Evolutionary conservation across 2,329 filamentous ascomycete genomes (phyloP).

Genomic region (Verticillium albo-atrum): DNA sequence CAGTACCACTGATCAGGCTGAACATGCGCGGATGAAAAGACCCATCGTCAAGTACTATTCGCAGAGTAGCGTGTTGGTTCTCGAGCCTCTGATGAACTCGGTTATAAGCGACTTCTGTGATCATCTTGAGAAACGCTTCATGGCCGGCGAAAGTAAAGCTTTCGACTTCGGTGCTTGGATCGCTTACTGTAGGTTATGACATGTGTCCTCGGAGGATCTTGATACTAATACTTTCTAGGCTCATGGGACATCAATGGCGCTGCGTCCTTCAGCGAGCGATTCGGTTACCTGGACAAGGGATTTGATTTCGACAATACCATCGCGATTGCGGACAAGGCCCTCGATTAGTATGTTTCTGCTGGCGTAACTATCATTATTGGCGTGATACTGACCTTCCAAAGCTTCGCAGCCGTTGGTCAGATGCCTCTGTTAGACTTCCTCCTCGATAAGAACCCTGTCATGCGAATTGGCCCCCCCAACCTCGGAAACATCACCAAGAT

Average conservation of each 20-base stretch:
- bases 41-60: constrained; percentile 31
- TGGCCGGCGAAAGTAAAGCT: neutral
- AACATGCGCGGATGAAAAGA: constrained; percentile 28
- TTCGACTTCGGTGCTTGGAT: constrained; percentile 17
- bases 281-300: constrained; percentile 35
- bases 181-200: constrained; percentile 14
- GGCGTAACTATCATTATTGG: too few relatives aligned
- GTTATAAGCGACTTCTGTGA: constrained; percentile 21
- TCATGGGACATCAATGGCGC: constrained; percentile 37
- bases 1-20: constrained; percentile 21
- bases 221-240: constrained; percentile 4
- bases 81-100: constrained; percentile 24
- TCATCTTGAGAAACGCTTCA: constrained; percentile 21
- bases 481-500: constrained; percentile 8
- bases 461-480: constrained; percentile 17
- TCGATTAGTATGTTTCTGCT: constrained; percentile 30
- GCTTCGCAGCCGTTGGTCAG: constrained; percentile 20
- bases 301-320: constrained; percentile 11
- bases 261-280: constrained; percentile 31
- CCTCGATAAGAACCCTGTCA: constrained; percentile 22
- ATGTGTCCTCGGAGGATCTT: too few relatives aligned
- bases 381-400: constrained; percentile 12
- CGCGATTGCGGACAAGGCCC: constrained; percentile 10
- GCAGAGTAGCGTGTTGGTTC: constrained; percentile 12
- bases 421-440: constrained; percentile 20